These are phyloP conservation scores for Saccharomyces kudriavzevii DNA, from an alignment of 805 yeast species.

Conservation along the genomic window DNA sequence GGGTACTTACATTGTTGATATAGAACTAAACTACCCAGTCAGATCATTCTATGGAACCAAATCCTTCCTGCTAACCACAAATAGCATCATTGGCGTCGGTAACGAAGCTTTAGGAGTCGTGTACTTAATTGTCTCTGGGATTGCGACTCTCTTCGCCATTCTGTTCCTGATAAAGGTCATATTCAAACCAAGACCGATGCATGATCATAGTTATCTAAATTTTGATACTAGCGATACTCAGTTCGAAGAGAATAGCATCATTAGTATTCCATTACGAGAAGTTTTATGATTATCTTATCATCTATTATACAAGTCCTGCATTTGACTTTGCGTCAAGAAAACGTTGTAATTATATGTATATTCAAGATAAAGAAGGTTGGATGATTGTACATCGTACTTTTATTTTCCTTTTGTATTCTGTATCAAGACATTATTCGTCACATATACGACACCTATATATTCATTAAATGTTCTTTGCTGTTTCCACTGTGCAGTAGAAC, in stretches of 20 bases:
- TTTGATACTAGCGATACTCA: slow-evolving; percentile 17
- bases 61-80: slow-evolving; percentile 70
- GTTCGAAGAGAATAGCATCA: neutral
- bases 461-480: neutral
- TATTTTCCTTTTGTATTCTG: neutral
- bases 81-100: slow-evolving; percentile 78
- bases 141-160: slow-evolving; percentile 61
- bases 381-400: neutral
- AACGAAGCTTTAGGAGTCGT: slow-evolving; percentile 78
- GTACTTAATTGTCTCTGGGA: slow-evolving; percentile 76
- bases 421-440: neutral
- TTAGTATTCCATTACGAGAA: slow-evolving; percentile 13
- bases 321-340: neutral
- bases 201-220: slow-evolving; percentile 61
- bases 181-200: slow-evolving; percentile 68
- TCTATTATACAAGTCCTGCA: neutral
- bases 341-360: neutral
- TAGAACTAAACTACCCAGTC: slow-evolving; percentile 77
- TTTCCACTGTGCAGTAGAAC: neutral
- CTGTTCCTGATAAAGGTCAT: slow-evolving; percentile 73
- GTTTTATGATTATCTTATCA: slow-evolving; percentile 8
- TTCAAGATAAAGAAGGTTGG: neutral
- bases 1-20: slow-evolving; percentile 64
- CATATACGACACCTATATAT: neutral
- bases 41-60: slow-evolving; percentile 79